phyloP scores from a whole-genome alignment of 2,329 filamentous ascomycete species.

The Stachybotrys chartarum region DNA sequence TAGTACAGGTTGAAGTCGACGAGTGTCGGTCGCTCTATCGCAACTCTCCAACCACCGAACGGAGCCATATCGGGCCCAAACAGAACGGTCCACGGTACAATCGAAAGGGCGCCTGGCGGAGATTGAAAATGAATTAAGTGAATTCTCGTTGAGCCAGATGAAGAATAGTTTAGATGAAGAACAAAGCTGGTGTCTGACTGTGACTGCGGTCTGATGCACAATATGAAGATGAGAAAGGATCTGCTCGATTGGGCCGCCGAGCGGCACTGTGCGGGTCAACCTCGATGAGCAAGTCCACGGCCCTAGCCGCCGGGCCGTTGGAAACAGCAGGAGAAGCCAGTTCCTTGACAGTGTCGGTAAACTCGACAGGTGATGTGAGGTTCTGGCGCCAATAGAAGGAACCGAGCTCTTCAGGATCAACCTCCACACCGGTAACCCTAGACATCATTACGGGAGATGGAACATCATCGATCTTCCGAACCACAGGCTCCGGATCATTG shows the following conservation, averaged over 20 bases:
- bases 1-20: not conserved
- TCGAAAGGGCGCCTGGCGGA: not conserved
- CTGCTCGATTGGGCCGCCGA: slow-evolving; percentile 10
- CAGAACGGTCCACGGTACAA: not conserved
- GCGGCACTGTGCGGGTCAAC: slow-evolving; percentile 15
- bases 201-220: slow-evolving; percentile 6
- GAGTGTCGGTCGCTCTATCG: not conserved
- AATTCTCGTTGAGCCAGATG: too few relatives aligned
- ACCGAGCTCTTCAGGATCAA: slow-evolving; percentile 25
- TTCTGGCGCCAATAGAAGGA: slow-evolving; percentile 33
- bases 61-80: not conserved
- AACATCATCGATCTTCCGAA: not conserved
- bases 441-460: slow-evolving; percentile 18
- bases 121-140: too few relatives aligned
- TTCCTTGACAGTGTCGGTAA: slow-evolving; percentile 20
- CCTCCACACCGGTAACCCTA: slow-evolving; percentile 29
- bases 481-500: not conserved
- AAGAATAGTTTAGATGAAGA: too few relatives aligned
- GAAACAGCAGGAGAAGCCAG: not conserved
- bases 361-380: slow-evolving; percentile 25
- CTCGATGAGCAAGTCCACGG: slow-evolving; percentile 9
- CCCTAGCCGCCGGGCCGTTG: not conserved
- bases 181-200: not conserved
- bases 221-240: slow-evolving; percentile 4
- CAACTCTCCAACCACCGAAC: not conserved